These are phyloP conservation scores for Blumeria graminis DNA, from an alignment of 2,329 filamentous ascomycete species.

Conservation along the genomic window DNA sequence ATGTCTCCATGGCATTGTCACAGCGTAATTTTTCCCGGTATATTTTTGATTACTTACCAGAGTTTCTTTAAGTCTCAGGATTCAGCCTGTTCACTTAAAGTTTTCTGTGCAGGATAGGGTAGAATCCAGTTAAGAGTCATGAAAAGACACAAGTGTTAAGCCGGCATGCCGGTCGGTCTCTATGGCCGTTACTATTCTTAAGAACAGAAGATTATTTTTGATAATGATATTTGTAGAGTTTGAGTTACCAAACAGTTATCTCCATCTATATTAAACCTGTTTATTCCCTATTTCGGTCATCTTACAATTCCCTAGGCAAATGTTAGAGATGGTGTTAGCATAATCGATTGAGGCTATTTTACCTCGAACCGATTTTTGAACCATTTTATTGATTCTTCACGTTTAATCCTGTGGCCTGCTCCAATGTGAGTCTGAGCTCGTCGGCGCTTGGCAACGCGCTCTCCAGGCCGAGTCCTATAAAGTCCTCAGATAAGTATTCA, in stretches of 20 bases:
- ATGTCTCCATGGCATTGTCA: too few species aligned
- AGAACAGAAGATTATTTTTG: conserved; percentile 23
- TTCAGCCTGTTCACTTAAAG: too few species aligned
- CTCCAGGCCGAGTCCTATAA: conserved; percentile 70
- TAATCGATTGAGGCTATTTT: conserved; percentile 15
- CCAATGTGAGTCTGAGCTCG: conserved; percentile 74
- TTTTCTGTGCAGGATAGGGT: too few species aligned
- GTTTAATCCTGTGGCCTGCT: conserved; percentile 76
- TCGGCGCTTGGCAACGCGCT: conserved; percentile 89
- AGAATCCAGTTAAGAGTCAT: too few species aligned
- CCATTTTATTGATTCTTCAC: conserved; percentile 93
- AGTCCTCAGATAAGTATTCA: conserved; percentile 2
- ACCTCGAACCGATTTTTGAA: conserved; percentile 36
- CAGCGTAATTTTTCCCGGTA: too few species aligned
- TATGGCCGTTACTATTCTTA: conserved; percentile 43
- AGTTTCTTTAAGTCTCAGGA: too few species aligned
- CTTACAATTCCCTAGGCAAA: conserved; percentile 16
- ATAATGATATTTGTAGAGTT: too few species aligned
- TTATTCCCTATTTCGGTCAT: conserved; percentile 18
- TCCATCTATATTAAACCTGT: too few species aligned
- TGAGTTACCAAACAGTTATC: too few species aligned
- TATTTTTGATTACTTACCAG: too few species aligned
- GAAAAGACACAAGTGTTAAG: conserved; percentile 15
- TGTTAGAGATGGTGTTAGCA: conserved; percentile 12
- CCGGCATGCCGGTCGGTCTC: conserved; percentile 53